phyloP scores from a whole-genome alignment of 345 rosid genomes.

The Populus alba region DNA sequence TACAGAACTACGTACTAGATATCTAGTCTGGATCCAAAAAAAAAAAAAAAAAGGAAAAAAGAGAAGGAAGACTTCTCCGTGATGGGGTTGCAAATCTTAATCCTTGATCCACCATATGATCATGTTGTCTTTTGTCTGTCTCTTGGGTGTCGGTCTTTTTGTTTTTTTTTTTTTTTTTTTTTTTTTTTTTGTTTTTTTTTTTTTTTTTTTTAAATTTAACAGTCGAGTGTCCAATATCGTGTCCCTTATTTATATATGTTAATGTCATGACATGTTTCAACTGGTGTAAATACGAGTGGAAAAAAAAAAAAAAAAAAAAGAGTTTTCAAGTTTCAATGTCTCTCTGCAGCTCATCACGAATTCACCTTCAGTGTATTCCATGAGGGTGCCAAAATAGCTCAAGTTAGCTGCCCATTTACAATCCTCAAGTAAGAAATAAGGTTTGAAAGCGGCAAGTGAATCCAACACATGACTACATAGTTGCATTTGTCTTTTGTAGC shows the following conservation, averaged over 20 bases:
- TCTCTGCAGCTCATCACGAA: neutral
- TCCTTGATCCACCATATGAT: slow-evolving; percentile 2
- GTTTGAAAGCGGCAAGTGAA: too few relatives aligned
- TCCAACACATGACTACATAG: neutral
- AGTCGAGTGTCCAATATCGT: neutral
- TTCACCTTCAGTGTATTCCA: too few relatives aligned
- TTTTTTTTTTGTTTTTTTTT: too few relatives aligned
- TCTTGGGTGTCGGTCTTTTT: neutral
- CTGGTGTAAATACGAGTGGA: slow-evolving; percentile 12
- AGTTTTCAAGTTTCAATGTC: neutral
- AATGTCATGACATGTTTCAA: slow-evolving; percentile 3
- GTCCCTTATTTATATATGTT: neutral
- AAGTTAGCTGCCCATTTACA: too few relatives aligned
- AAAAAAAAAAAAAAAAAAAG: neutral
- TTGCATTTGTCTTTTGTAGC: neutral
- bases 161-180: too few relatives aligned
- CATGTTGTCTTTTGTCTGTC: neutral
- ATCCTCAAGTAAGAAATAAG: too few relatives aligned
- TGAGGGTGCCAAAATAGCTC: too few relatives aligned
- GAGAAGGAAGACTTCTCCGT: neutral
- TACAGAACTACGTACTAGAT: neutral
- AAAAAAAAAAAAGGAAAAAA: neutral
- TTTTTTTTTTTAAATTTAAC: neutral
- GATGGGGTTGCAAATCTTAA: neutral
- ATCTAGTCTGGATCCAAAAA: neutral